phyloP scores from a whole-genome alignment of 306 rosid species.

The Astragalus membranaceus region DNA sequence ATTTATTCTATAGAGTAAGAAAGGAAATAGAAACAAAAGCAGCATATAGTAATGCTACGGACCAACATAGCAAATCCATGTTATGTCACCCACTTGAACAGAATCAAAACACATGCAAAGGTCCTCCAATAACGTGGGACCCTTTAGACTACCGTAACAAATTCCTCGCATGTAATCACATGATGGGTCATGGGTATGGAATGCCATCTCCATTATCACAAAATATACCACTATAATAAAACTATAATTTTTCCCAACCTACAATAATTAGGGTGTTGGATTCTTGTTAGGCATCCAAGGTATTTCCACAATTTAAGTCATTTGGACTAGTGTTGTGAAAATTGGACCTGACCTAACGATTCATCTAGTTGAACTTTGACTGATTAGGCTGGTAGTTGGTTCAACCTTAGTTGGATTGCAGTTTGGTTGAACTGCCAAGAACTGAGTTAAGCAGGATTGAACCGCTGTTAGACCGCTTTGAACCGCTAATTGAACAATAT shows the following conservation, averaged over 20 bases:
- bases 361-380: too few species aligned
- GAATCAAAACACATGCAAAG: conserved; percentile 75
- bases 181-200: conserved; percentile 59
- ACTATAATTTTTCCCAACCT: not conserved
- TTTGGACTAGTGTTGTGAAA: too few species aligned
- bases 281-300: too few species aligned
- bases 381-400: too few species aligned
- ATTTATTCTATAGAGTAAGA: conserved; percentile 19
- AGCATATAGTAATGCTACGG: conserved; percentile 41
- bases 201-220: conserved; percentile 47
- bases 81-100: conserved; percentile 41
- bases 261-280: too few species aligned
- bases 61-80: conserved; percentile 67
- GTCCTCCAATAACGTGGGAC: conserved; percentile 34
- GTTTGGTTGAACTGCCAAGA: too few species aligned
- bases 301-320: too few species aligned
- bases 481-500: too few species aligned
- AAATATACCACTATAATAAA: conserved; percentile 17
- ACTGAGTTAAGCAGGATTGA: too few species aligned
- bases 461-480: too few species aligned
- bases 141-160: conserved; percentile 22
- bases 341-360: too few species aligned
- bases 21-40: conserved; percentile 30
- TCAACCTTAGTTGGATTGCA: too few species aligned
- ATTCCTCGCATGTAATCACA: conserved; percentile 72